Evolutionary conservation across 2,329 filamentous ascomycete species (phyloP).

Genomic region (Teratosphaeria epicoccoides): DNA sequence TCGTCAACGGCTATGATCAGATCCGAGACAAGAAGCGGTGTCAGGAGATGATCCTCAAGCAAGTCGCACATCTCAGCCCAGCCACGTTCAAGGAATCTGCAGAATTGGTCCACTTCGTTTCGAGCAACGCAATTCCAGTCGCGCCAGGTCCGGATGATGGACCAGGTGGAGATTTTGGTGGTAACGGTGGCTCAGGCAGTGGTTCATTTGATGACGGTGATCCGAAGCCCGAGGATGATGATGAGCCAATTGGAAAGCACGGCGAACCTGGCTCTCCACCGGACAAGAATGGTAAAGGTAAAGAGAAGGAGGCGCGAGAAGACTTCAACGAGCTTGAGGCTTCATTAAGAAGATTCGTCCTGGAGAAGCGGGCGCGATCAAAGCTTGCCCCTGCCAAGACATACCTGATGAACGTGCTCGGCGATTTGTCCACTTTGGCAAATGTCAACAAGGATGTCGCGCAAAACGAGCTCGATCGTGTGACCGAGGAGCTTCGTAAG

Average conservation of each 20-base stretch:
- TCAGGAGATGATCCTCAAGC: slow-evolving; percentile 84
- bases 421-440: slow-evolving; percentile 74
- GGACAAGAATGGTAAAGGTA: slow-evolving; percentile 64
- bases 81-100: slow-evolving; percentile 84
- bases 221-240: slow-evolving; percentile 37
- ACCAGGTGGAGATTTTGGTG: slow-evolving; percentile 19
- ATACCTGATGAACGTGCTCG: slow-evolving; percentile 85
- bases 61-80: slow-evolving; percentile 78
- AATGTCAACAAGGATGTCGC: slow-evolving; percentile 81
- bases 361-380: slow-evolving; percentile 89
- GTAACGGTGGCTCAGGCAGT: slow-evolving; percentile 21
- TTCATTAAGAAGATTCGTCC: slow-evolving; percentile 79
- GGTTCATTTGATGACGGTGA: slow-evolving; percentile 28
- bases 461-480: slow-evolving; percentile 70
- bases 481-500: slow-evolving; percentile 66
- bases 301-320: slow-evolving; percentile 63
- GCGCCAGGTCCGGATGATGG: slow-evolving; percentile 46
- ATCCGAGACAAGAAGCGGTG: slow-evolving; percentile 87
- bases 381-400: slow-evolving; percentile 94
- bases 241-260: slow-evolving; percentile 46
- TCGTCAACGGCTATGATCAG: slow-evolving; percentile 93
- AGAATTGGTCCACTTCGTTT: slow-evolving; percentile 95
- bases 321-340: slow-evolving; percentile 87
- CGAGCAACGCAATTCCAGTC: slow-evolving; percentile 85
- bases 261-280: slow-evolving; percentile 32